Evolutionary conservation across 345 rosid species (phyloP), one percentile per base, ranked within the genome.

Genomic region (Eucalyptus coolabah): DNA sequence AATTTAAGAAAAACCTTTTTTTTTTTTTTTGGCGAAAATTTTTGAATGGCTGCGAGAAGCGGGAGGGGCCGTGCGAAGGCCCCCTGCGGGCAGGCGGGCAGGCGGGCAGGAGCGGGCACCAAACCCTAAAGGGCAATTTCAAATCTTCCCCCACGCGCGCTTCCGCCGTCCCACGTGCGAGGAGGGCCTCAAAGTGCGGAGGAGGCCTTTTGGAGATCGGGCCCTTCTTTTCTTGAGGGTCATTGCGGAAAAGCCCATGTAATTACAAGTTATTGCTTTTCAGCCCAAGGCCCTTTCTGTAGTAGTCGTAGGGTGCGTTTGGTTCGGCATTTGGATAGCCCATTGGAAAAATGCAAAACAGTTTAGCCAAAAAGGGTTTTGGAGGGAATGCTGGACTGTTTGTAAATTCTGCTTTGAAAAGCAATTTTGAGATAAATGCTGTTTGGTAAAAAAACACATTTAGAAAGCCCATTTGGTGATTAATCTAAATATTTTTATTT

Each of bases 11-110:
- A 9, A 24, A 56, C 1, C 13, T 1, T 60, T 59, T 10, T 56
- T 56, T n/a, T n/a, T 19, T 10, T 72, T 77, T 77, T 12, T 2
- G 47, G 47, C 45, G 28, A 37, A 37, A 77, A 13, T 19, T 77
- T 87, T 96, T 95, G 97, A 95, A 95, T 94, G 94, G 44, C 81
- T 60, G 67, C 93, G 93, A 94, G 95, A 91, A 95, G 98, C 98
- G 97, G 96, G 97, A 95, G 94, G 88, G 86, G 49, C 86, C 51
- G 86, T 49, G 69, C 50, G 72, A 24, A 54, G 34, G 50, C 77
- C 51, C 42, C 28, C 24, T 6, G 15, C 82, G 82, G 45, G 45
- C 82, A 69, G 81, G 13, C 12, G 72, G 34, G 7, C 34, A 16
- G 9, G 80, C 42, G 15, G 82, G 45, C 82, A 69, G 81, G 23